phyloP scores from a whole-genome alignment of 192 early-diverging fungal genomes.

The Backusella westeae region DNA sequence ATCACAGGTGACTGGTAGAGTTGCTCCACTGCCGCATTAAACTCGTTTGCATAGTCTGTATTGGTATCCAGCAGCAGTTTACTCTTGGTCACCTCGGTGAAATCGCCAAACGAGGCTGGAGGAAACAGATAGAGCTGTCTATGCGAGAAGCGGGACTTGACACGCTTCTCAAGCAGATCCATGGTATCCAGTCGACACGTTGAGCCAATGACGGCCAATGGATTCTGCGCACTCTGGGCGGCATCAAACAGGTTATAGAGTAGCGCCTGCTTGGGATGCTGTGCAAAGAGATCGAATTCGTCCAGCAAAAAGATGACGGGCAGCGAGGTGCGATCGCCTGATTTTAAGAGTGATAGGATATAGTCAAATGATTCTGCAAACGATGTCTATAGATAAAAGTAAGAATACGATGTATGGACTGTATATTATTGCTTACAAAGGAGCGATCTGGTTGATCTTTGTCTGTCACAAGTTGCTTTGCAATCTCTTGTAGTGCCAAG shows the following conservation, averaged over 20 bases:
- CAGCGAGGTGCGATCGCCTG: conserved; percentile 46
- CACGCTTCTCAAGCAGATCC: conserved; percentile 88
- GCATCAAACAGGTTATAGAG: conserved; percentile 95
- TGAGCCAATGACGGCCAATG: conserved; percentile 84
- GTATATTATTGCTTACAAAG: conserved; percentile 6
- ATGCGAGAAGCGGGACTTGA: conserved; percentile 93
- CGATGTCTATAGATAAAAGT: conserved; percentile 41
- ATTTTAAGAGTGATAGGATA: conserved; percentile 61
- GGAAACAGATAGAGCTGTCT: conserved; percentile 74
- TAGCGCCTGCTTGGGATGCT: conserved; percentile 89
- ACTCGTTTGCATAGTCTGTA: conserved; percentile 33
- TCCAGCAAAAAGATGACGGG: conserved; percentile 90
- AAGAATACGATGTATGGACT: neutral
- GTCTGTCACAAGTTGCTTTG: conserved; percentile 68
- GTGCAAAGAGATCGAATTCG: conserved; percentile 90
- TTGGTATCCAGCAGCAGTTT: conserved; percentile 40
- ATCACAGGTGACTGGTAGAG: conserved; percentile 46
- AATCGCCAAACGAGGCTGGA: conserved; percentile 52
- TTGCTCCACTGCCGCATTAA: conserved; percentile 47
- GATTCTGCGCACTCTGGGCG: conserved; percentile 78
- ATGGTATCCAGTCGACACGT: conserved; percentile 81
- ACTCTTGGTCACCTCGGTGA: conserved; percentile 51
- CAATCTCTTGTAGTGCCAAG: conserved; percentile 79
- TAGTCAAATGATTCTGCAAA: conserved; percentile 70
- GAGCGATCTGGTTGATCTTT: conserved; percentile 38